Base-by-base conservation (phyloP, 2,329 filamentous ascomycete genomes). In the Sarocladium oryzae region DNA sequence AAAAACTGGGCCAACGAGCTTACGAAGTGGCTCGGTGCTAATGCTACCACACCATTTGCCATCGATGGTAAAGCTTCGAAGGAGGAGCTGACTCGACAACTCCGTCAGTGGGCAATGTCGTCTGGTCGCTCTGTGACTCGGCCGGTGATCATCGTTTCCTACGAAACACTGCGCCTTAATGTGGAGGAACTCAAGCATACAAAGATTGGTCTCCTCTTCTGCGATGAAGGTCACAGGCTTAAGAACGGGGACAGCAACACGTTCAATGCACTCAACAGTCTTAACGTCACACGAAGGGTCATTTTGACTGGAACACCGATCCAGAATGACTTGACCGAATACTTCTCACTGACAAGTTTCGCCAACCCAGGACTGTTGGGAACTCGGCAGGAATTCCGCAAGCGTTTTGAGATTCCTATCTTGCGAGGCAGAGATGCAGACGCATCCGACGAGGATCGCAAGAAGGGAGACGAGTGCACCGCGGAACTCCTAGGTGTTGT, bases 1-100 rank as follows among this genome's bases (percentile, higher is more conserved):
- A 85, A 89, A 56, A 99, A 99, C 61, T 99, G 93, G 93, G 93
- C 92, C 41, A 97, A 97, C 62, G 93, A 99, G 68, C 72, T 99
- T 64, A 82, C 86, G 4, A 99, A 99, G 73, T 99, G 93, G 93
- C 82, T 99, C 33, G 93, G 93, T 26, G 82, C 88, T 56, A 91
- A 93, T 67, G 89, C 93, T 13, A 85, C 96, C 57, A 89, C 81
- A 2, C 92, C 93, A 7, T 99, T 99, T 65, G 93, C 92, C 20
- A 91, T 97, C 54, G 93, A 99, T 63, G 93, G 93, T 23, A 99
- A 97, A 69, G 92, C 89, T 11, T 86, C 89, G 0, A 99, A 99
- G 63, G 89, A 95, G 59, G 93, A 97, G 61, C 75, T 99, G 35
- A 95, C 84, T 1, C 80, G 86, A 46, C 93, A 99, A 63, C 78